phyloP scores from a whole-genome alignment of 2,329 filamentous ascomycete species.

The Fusarium sarcochroum region DNA sequence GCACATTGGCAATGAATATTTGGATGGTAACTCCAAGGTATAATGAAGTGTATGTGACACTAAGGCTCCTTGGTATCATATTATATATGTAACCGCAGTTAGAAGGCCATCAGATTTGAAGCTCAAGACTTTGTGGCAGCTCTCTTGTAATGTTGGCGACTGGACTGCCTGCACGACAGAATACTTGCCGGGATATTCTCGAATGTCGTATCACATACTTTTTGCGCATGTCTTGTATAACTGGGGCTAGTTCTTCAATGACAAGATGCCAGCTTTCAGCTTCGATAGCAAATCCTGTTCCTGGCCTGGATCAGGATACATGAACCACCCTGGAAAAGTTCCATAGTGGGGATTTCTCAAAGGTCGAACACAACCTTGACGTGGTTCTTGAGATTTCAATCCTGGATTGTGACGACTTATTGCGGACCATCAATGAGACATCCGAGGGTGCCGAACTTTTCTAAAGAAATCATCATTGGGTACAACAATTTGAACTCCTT shows the following conservation, averaged over 20 bases:
- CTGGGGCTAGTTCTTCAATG: background rate
- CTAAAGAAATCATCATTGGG: background rate
- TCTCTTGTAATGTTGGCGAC: background rate
- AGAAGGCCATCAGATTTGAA: background rate
- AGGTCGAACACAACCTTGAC: background rate
- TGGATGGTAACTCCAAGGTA: background rate
- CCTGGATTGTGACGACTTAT: slow-evolving; percentile 7
- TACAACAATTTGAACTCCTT: background rate
- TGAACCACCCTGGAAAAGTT: slow-evolving; percentile 11
- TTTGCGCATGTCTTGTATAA: slow-evolving; percentile 2
- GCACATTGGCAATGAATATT: background rate
- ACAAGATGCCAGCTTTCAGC: background rate
- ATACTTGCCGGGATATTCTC: background rate
- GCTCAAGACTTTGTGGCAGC: background rate
- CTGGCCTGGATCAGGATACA: slow-evolving; percentile 2
- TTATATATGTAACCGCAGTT: background rate
- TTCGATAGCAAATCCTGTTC: slow-evolving; percentile 19
- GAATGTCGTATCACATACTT: background rate
- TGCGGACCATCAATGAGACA: slow-evolving; percentile 8
- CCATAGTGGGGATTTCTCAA: slow-evolving; percentile 7
- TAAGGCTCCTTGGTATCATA: too few relatives aligned
- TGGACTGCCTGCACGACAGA: background rate
- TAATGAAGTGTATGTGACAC: too few relatives aligned
- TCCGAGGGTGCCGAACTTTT: slow-evolving; percentile 10
- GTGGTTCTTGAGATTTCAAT: slow-evolving; percentile 8